phyloP scores from a whole-genome alignment of 2,329 filamentous ascomycete species.

The Penicillium sp. region DNA sequence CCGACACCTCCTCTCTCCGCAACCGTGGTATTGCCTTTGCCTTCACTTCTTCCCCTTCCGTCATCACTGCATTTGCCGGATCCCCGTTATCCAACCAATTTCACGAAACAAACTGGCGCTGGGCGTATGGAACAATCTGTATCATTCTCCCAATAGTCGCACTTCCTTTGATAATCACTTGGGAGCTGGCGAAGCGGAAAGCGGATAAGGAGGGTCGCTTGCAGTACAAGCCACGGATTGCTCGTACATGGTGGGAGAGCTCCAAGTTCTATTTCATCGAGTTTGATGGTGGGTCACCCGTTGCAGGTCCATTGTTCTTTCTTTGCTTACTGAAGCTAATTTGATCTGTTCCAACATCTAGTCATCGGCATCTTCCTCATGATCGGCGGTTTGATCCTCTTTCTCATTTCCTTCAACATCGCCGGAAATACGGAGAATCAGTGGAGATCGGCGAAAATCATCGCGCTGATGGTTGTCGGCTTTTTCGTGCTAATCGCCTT shows the following conservation, averaged over 20 bases:
- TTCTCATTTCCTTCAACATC: slow-evolving; percentile 49
- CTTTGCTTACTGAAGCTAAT: background rate
- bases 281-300: slow-evolving; percentile 54
- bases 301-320: background rate
- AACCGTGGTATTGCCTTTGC: slow-evolving; percentile 64
- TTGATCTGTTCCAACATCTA: background rate
- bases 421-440: slow-evolving; percentile 38
- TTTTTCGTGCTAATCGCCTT: slow-evolving; percentile 55
- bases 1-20: slow-evolving; percentile 62
- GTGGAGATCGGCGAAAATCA: slow-evolving; percentile 50
- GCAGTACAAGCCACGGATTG: slow-evolving; percentile 36
- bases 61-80: slow-evolving; percentile 63
- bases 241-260: slow-evolving; percentile 50
- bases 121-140: slow-evolving; percentile 64
- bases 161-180: slow-evolving; percentile 57
- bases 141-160: slow-evolving; percentile 62
- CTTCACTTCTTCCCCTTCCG: slow-evolving; percentile 62
- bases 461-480: slow-evolving; percentile 57
- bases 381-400: slow-evolving; percentile 60
- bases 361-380: slow-evolving; percentile 63
- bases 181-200: slow-evolving; percentile 58
- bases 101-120: slow-evolving; percentile 59
- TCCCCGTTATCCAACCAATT: slow-evolving; percentile 56
- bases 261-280: slow-evolving; percentile 58
- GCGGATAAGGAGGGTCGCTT: slow-evolving; percentile 59